A percentile compares a stretch with the other conserved stretches of the same genome.
Evolutionary conservation across 306 rosid genomes (phyloP).

Genomic region (Quillaja saponaria): DNA sequence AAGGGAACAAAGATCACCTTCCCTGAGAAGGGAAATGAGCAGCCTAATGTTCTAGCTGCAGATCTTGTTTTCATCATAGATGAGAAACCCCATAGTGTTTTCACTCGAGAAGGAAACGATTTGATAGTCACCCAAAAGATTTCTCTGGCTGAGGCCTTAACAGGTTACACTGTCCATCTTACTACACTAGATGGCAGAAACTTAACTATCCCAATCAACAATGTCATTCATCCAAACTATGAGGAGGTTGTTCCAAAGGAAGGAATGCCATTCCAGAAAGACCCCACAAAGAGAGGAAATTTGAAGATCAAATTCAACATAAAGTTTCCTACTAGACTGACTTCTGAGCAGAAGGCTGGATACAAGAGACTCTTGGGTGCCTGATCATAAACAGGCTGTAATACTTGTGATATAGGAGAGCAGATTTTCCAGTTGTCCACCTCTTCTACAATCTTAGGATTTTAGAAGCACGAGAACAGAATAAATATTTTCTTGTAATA

Average conservation of each 20-base stretch:
- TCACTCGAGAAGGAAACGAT: slow-evolving; percentile 54
- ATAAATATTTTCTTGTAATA: too few relatives aligned
- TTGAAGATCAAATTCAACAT: slow-evolving; percentile 60
- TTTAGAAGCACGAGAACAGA: too few relatives aligned
- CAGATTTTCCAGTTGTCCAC: too few relatives aligned
- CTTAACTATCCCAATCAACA: slow-evolving; percentile 48
- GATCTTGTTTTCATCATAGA: slow-evolving; percentile 58
- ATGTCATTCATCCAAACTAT: slow-evolving; percentile 52
- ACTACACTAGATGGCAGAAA: slow-evolving; percentile 57
- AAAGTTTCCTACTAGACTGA: slow-evolving; percentile 55
- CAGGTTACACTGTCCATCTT: slow-evolving; percentile 55
- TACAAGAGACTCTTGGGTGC: slow-evolving; percentile 52
- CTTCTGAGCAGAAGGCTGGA: slow-evolving; percentile 60
- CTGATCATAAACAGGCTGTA: slow-evolving; percentile 17
- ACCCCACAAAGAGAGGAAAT: slow-evolving; percentile 58
- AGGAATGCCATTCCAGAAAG: slow-evolving; percentile 67
- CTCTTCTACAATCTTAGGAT: too few relatives aligned
- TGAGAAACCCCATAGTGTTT: slow-evolving; percentile 51
- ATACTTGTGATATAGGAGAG: too few relatives aligned
- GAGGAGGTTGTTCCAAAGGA: slow-evolving; percentile 59
- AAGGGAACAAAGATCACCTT: slow-evolving; percentile 71
- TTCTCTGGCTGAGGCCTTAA: slow-evolving; percentile 54
- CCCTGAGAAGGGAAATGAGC: slow-evolving; percentile 62
- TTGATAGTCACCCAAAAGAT: slow-evolving; percentile 46
- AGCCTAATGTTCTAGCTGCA: slow-evolving; percentile 41